phyloP scores from a whole-genome alignment of 352 stramenopile genomes.

The Detonula confervacea region DNA sequence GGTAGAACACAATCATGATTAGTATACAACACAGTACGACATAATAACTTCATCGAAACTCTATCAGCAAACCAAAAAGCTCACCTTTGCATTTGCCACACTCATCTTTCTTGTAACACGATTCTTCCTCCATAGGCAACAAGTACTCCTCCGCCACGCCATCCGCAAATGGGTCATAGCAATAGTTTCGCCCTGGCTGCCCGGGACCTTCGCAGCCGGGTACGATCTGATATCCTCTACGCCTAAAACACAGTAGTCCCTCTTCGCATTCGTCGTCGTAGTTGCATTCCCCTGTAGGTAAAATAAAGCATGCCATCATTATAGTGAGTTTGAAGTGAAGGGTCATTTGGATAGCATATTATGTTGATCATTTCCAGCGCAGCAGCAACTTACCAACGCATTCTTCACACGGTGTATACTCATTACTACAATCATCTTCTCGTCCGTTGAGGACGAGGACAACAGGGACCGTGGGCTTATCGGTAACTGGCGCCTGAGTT shows the following conservation, averaged over 20 bases:
- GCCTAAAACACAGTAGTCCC: slow-evolving; percentile 42
- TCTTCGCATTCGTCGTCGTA: slow-evolving; percentile 21
- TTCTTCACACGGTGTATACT: neutral
- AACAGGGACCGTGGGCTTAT: neutral
- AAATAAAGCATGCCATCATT: neutral
- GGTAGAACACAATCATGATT: no score
- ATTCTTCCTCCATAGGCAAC: slow-evolving; percentile 18
- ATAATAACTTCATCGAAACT: no score
- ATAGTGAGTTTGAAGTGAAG: neutral
- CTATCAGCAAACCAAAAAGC: no score
- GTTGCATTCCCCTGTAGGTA: slow-evolving; percentile 27
- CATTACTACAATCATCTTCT: neutral
- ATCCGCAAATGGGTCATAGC: slow-evolving; percentile 43
- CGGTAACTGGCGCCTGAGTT: neutral
- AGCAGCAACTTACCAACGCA: slow-evolving; percentile 13
- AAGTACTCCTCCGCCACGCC: slow-evolving; percentile 13
- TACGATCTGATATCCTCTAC: slow-evolving; percentile 24
- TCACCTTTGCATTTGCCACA: slow-evolving; percentile 44
- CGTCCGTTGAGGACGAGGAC: neutral
- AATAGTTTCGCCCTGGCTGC: slow-evolving; percentile 36
- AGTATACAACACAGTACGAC: no score
- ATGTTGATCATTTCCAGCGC: neutral
- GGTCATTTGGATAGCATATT: neutral
- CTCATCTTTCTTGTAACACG: slow-evolving; percentile 27
- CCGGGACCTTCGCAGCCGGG: slow-evolving; percentile 40